Evolutionary conservation across 495 filamentous ascomycete species (phyloP).

Genomic region (Cudoniella acicularis): DNA sequence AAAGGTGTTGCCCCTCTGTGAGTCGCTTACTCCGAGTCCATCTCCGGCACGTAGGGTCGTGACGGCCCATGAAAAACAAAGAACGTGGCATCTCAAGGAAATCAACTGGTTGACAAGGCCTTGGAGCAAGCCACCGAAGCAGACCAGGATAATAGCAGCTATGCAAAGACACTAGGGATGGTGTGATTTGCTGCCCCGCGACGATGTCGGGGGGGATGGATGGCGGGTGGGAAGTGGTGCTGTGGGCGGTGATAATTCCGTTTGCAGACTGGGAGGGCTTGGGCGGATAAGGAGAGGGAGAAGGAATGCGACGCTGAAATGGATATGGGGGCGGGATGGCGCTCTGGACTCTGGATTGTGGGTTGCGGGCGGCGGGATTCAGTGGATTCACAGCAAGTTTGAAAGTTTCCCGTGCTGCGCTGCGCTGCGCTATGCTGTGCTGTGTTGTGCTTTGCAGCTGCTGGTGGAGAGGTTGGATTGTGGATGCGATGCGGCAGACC

Average conservation of each 20-base stretch:
- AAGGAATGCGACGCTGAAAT: not conserved
- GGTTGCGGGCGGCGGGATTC: not conserved
- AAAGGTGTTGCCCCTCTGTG: not conserved
- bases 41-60: not conserved
- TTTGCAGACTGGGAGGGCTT: not conserved
- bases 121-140: not conserved
- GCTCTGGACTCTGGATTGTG: too few relatives aligned
- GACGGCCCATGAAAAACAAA: not conserved
- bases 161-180: not conserved
- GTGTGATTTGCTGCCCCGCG: not conserved
- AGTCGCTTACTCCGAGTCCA: not conserved
- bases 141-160: not conserved
- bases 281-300: not conserved
- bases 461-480: too few relatives aligned
- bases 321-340: not conserved
- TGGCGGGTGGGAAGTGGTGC: not conserved
- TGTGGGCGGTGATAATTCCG: not conserved
- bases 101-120: not conserved
- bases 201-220: not conserved
- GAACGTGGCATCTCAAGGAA: not conserved
- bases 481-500: not conserved
- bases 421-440: too few relatives aligned
- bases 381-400: not conserved
- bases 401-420: too few relatives aligned
- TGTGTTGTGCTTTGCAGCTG: too few relatives aligned